Base-by-base conservation (phyloP, 1,284 basidiomycete species). In the Rhodotorula sp. region DNA sequence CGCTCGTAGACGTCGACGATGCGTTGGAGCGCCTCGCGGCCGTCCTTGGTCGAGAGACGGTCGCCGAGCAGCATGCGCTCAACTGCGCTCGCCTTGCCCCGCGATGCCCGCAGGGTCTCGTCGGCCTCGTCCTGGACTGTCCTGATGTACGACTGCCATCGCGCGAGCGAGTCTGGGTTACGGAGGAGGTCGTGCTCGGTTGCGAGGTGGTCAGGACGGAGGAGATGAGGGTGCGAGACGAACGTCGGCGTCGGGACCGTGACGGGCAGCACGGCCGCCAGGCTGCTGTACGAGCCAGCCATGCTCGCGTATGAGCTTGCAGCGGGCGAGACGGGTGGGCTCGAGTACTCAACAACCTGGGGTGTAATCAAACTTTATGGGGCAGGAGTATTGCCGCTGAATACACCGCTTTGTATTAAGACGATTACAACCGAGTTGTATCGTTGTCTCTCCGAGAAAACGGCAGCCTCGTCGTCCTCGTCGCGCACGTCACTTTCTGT, bases 161-260 rank as follows among this genome's bases (percentile, higher is more conserved):
- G 87, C 44, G 91, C 87, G 79, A 94, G 90, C 67, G 94, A 96
- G 68, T 87, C 86, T 5, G 92, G 91, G 81, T 98, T 97, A 72
- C 92, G 87, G 46, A 94, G 84, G n/a, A 99, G 86, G 81, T 99
- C 95, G 81, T 99, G 94, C 82, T 98, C 96, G 54, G 92, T 88
- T 71, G 89, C 85, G 47, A 97, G 80, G 81, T 98, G 94, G 61
- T 86, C 84, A 39, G 87, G 81, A 5, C 88, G 85, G 74, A 98
- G 85, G 62, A 98, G 84, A 67, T 88, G 84, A 24, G 89, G 84
- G 77, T 94, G 88, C 3, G 87, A 90, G 58, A 85, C 82, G 15
- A 94, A 93, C 13, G 86, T 89, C 19, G 95, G 95, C 59, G 89
- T 83, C 17, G 95, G 94, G 61, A 86, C 85, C 8, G 94, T 91